Percentiles rank a stretch among this genome's conserved stretches.
These are phyloP conservation scores for Lunularia cruciata DNA, from an alignment of 225 moss, liverwort and hornwort species.

Conservation along the genomic window DNA sequence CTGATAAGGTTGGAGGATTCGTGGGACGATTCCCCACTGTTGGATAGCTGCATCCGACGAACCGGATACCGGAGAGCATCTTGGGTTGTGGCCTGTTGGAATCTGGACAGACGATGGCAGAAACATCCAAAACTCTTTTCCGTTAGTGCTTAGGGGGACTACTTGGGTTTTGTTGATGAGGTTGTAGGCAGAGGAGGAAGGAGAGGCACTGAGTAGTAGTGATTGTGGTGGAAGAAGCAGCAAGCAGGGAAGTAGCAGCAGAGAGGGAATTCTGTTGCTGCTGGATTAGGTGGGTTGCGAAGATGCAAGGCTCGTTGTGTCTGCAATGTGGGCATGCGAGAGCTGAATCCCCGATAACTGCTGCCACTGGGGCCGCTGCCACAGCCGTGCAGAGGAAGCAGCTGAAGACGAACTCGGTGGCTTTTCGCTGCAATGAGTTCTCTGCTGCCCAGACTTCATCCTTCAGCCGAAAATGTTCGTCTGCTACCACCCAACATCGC, in stretches of 20 bases:
- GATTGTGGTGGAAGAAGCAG: neutral
- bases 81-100: neutral
- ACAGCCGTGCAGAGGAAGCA: neutral
- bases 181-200: neutral
- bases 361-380: neutral
- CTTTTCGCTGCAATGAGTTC: constrained; percentile 32
- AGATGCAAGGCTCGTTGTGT: constrained; percentile 26
- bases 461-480: constrained; percentile 12
- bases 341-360: neutral
- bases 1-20: constrained; percentile 10
- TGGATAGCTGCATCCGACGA: neutral
- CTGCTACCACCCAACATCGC: constrained; percentile 4
- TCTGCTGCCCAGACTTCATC: constrained; percentile 27
- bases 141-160: neutral
- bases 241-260: neutral
- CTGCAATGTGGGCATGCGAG: constrained; percentile 13
- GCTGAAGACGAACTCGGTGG: constrained; percentile 12
- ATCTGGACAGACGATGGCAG: no score
- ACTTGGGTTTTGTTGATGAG: neutral
- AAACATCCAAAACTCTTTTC: neutral
- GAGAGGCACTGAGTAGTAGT: neutral
- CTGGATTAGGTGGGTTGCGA: neutral
- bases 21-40: neutral
- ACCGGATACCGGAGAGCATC: neutral
- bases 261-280: neutral